Evolutionary conservation across 2,329 filamentous ascomycete genomes (phyloP), one percentile per base, ranked within the genome.

Genomic region (Cercospora sp.): DNA sequence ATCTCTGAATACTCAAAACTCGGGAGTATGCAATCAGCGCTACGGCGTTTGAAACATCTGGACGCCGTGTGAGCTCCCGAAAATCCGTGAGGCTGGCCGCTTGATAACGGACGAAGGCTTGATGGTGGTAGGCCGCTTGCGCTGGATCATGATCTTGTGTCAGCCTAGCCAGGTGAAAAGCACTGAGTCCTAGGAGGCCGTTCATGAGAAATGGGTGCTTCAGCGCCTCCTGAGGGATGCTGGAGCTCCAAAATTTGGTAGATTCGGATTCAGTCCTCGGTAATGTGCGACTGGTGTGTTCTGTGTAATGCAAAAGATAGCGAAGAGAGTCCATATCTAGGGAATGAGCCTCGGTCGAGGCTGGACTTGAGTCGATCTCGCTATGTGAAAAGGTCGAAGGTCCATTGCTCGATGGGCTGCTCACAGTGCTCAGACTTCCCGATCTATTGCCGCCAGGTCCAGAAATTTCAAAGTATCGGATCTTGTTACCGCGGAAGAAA

Each of bases 401-500:
- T 3, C 39, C 65, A 36, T 30, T 64, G 23, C 60, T 64, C 3
- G 30, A 55, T 13, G 68, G 68, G 30, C 58, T 55, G 53, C 62
- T 64, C 20, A 36, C 57, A 28, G 33, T 45, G 62, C 62, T 64
- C 36, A 64, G 6, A 20, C 48, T 59, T 8, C 42, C 64, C 20
- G 18, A 26, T 28, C 33, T 31, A n/a, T 26, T 45, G 20, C n/a
- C 60, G 36, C n/a, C 45, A 31, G 66, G 66, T 7, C 64, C 64
- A 18, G 68, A 60, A 48, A 72, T 65, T 58, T 72, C 70, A 20
- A 72, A 72, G 45, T 72, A 72, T 28, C 70, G 67, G 33, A 72
- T 67, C 53, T 72, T 69, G 64, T 68, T 72, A 18, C 70, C 70
- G 36, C 70, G 63, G 28, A 72, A 72, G 66, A 72, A 72, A 5